phyloP scores from a whole-genome alignment of 2,329 filamentous ascomycete species.

The Endothia cerciana region DNA sequence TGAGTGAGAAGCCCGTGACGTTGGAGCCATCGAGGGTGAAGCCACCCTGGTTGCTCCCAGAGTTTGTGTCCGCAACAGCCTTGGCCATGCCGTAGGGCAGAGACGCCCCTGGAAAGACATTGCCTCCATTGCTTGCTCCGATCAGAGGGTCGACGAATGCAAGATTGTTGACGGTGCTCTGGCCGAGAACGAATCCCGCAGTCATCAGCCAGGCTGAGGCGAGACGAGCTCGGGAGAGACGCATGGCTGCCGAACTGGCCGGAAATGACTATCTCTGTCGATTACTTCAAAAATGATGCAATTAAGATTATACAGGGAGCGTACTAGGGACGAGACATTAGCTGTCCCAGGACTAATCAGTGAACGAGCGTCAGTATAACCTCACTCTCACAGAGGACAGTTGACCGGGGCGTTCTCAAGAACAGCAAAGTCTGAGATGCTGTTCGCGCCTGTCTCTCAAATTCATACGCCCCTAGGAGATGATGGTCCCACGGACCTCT shows the following conservation, averaged over 20 bases:
- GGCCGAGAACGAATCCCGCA: background rate
- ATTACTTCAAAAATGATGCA: background rate
- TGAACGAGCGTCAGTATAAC: background rate
- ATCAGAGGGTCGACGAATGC: constrained; percentile 44
- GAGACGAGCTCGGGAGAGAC: background rate
- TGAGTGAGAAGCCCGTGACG: constrained; percentile 59
- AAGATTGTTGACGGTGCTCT: constrained; percentile 21
- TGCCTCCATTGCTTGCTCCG: constrained; percentile 46
- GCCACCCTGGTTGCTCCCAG: constrained; percentile 58
- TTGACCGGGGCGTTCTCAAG: background rate
- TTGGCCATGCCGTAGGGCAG: constrained; percentile 57
- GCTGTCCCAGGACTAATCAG: background rate
- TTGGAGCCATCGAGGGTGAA: constrained; percentile 56
- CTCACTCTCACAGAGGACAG: background rate
- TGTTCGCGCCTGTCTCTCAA: background rate
- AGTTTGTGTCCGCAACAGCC: constrained; percentile 59
- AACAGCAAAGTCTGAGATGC: background rate
- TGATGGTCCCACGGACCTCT: background rate
- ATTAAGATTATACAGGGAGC: background rate
- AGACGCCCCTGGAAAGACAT: constrained; percentile 49
- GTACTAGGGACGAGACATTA: background rate
- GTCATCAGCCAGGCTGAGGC: constrained; percentile 2
- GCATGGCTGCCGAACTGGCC: constrained; percentile 3
- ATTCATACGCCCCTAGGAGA: background rate
- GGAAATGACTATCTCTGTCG: background rate